Evolutionary conservation across 2,329 filamentous ascomycete species (phyloP), one percentile per base, ranked within the genome.

Genomic region (Fusarium sp.): DNA sequence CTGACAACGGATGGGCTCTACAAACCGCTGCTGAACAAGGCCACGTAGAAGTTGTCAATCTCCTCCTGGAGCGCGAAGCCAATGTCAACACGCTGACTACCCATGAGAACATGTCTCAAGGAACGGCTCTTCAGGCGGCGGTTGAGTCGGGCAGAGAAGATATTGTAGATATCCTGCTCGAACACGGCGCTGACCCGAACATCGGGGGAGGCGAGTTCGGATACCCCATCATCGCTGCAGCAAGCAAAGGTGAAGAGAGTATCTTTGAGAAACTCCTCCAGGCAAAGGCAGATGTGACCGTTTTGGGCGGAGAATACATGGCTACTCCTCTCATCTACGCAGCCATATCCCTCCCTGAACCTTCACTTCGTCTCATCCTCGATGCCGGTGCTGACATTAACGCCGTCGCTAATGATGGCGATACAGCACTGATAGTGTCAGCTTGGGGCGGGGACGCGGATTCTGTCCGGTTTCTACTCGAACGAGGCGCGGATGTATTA

Each of bases 111-210:
- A 75, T 78, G 50, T 34, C 54, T 1, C 64, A 69, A 2, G 73
- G 75, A 5, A 80, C 76, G 5, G 78, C 78, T 1, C 64, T 80
- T 1, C 78, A 80, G 48, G 78, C 70, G 0, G 78, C 79, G 0
- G 74, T 73, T 34, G 75, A 78, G 39, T 70, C 70, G 1, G 71
- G 77, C 4, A 68, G 72, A 29, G 54, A 46, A 0, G 74, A 78
- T 4, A 76, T 79, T 9, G 78, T 78, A 11, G 58, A 67, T 1
- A 61, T 79, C 3, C 60, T 80, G 4, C 73, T 80, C 8, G 70
- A 78, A 13, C 69, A 75, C 24, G 53, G 56, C 8, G 78, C 77
- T 9, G 65, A 79, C 52, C 76, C 78, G 1, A 73, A 79, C 50
- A 61, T 74, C 1, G 77, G 77, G 6, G 72, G 71, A 5, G 76